Evolutionary conservation across 257 asterid species (phyloP).

Genomic region (Solanum lycopersicoides): DNA sequence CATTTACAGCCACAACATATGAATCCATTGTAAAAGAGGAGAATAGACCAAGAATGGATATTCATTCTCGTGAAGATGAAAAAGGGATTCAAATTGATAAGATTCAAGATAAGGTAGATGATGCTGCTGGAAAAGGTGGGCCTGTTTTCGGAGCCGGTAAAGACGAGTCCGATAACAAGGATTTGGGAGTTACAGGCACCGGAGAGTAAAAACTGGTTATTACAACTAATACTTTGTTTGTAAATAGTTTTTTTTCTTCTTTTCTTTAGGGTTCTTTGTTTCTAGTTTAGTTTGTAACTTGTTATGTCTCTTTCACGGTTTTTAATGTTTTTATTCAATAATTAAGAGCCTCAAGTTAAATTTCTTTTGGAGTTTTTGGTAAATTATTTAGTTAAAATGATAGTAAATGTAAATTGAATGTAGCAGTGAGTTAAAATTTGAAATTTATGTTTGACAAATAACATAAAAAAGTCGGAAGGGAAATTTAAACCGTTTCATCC

Average conservation of each 20-base stretch:
- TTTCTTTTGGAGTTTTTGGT: background rate
- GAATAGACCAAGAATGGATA: slow-evolving; percentile 50
- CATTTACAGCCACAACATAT: slow-evolving; percentile 58
- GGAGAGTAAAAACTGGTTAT: background rate
- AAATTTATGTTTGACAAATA: background rate
- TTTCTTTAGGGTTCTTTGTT: background rate
- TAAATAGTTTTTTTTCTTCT: background rate
- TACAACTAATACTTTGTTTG: background rate
- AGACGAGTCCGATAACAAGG: slow-evolving; percentile 45
- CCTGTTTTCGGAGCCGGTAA: slow-evolving; percentile 70
- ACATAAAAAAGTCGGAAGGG: too few species aligned
- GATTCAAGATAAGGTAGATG: slow-evolving; percentile 66
- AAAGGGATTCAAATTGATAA: slow-evolving; percentile 62
- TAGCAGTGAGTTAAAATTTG: background rate
- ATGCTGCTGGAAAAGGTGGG: slow-evolving; percentile 75
- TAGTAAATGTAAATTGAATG: background rate
- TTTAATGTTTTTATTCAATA: background rate
- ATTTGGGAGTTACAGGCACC: slow-evolving; percentile 76
- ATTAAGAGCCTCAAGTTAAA: background rate
- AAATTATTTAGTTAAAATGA: background rate
- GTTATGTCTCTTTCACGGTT: background rate
- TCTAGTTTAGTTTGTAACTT: background rate
- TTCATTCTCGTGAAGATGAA: slow-evolving; percentile 67
- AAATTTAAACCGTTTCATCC: too few species aligned
- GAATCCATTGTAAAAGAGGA: slow-evolving; percentile 55